phyloP scores from a whole-genome alignment of 176 grass and related monocot genomes.

The Musa acuminata region DNA sequence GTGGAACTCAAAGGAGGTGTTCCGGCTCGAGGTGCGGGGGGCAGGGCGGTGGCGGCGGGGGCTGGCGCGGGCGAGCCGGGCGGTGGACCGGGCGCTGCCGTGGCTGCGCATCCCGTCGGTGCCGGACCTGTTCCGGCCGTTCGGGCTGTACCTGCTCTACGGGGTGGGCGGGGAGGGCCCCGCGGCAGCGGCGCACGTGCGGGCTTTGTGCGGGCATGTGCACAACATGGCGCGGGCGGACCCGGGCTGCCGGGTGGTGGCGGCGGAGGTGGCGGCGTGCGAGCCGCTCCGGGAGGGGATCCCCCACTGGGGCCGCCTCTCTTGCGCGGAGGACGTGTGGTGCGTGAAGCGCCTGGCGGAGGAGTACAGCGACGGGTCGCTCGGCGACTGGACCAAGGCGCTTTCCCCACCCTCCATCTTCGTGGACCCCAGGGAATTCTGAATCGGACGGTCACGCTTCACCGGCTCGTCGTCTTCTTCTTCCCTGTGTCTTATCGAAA shows the following conservation, averaged over 20 bases:
- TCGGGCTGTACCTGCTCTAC: conserved; percentile 60
- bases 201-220: conserved; percentile 36
- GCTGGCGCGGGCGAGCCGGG: conserved; percentile 26
- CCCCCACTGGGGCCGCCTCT: conserved; percentile 48
- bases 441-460: neutral
- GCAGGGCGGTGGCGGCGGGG: conserved; percentile 26
- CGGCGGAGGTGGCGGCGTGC: conserved; percentile 35
- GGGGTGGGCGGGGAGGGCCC: conserved; percentile 32
- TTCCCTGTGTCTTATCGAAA: neutral
- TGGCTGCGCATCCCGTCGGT: conserved; percentile 50
- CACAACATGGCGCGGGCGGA: conserved; percentile 36
- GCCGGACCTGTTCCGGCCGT: conserved; percentile 53
- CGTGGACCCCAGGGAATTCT: conserved; percentile 82
- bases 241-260: conserved; percentile 30
- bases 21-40: conserved; percentile 48
- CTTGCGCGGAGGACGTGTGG: conserved; percentile 72
- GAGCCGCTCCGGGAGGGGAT: conserved; percentile 35
- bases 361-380: conserved; percentile 29
- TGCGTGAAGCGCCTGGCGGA: conserved; percentile 69
- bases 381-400: conserved; percentile 68
- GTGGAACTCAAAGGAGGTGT: conserved; percentile 63
- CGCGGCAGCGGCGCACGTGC: conserved; percentile 15
- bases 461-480: neutral
- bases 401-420: conserved; percentile 50
- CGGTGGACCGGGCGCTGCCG: conserved; percentile 33